Conservation (phyloP, 257 asterid species). For the Plantago elongata region DNA sequence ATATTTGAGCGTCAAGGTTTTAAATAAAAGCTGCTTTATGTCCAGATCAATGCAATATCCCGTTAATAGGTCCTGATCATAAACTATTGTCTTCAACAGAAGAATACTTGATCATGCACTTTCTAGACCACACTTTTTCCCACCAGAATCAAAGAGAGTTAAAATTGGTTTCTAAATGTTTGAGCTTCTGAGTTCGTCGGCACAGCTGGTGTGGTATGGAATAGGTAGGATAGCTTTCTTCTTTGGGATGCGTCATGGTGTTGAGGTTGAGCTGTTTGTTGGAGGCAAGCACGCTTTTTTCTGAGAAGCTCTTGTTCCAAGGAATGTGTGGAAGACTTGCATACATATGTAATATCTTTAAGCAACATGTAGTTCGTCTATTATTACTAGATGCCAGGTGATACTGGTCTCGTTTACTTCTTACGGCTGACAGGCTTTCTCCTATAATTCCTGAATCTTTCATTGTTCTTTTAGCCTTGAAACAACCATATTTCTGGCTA, state of each 20-base stretch:
- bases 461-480: not conserved
- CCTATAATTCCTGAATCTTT: not conserved
- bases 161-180: too few species aligned
- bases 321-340: not conserved
- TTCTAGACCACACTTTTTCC: too few species aligned
- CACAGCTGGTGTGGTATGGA: too few species aligned
- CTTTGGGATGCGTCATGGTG: too few species aligned
- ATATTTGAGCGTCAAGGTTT: too few species aligned
- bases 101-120: too few species aligned
- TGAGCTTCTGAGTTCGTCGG: too few species aligned
- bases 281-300: not conserved
- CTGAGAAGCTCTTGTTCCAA: not conserved
- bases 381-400: not conserved
- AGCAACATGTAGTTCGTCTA: not conserved
- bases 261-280: not conserved
- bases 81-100: not conserved
- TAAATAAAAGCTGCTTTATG: too few species aligned
- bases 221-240: too few species aligned
- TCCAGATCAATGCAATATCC: too few species aligned
- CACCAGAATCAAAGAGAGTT: too few species aligned
- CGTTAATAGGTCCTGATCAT: not conserved
- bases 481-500: not conserved
- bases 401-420: not conserved
- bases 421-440: not conserved
- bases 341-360: not conserved